Percentiles rank a stretch among this genome's conserved stretches.
phyloP scores from a whole-genome alignment of 768 basidiomycete species.

The Cyathus striatus region DNA sequence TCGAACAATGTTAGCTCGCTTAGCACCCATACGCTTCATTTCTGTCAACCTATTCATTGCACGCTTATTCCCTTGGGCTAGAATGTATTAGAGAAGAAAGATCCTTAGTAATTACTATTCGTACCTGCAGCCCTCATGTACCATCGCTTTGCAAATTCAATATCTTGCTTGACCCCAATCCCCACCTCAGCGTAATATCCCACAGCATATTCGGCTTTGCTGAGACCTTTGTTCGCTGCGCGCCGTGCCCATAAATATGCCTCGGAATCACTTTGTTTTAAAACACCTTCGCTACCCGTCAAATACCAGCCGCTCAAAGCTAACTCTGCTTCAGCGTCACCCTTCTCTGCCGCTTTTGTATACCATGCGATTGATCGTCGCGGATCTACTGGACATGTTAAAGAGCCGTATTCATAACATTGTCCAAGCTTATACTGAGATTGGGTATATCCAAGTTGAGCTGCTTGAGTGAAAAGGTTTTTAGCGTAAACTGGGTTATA shows the following conservation, averaged over 20 bases:
- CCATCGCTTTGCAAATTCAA: slow-evolving; percentile 96
- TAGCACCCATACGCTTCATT: slow-evolving; percentile 86
- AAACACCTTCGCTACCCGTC: slow-evolving; percentile 89
- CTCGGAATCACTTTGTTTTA: slow-evolving; percentile 97
- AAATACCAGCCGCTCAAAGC: slow-evolving; percentile 98
- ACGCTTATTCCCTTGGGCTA: slow-evolving; percentile 97
- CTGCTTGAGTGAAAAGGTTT: slow-evolving; percentile 84
- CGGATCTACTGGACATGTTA: slow-evolving; percentile 91
- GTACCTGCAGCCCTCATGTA: slow-evolving; percentile 98
- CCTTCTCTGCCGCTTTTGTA: slow-evolving; percentile 96
- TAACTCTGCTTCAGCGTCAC: slow-evolving; percentile 90
- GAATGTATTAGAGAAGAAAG: slow-evolving; percentile 1
- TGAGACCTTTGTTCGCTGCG: slow-evolving; percentile 93
- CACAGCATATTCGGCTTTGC: slow-evolving; percentile 98
- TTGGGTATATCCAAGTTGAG: slow-evolving; percentile 88
- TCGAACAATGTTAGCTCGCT: slow-evolving; percentile 69
- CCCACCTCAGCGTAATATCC: slow-evolving; percentile 98
- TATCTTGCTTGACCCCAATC: slow-evolving; percentile 94
- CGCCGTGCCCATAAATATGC: slow-evolving; percentile 98
- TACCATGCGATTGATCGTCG: slow-evolving; percentile 97
- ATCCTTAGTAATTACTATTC: slow-evolving; percentile 20
- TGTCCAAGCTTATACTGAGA: slow-evolving; percentile 95
- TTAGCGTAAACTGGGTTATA: slow-evolving; percentile 82
- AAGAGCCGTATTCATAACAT: slow-evolving; percentile 87
- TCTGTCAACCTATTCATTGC: slow-evolving; percentile 96